A percentile compares a stretch with the other conserved stretches of the same genome.
Conservation (phyloP, 2,329 filamentous ascomycete species). For the Aspergillus sp. region DNA sequence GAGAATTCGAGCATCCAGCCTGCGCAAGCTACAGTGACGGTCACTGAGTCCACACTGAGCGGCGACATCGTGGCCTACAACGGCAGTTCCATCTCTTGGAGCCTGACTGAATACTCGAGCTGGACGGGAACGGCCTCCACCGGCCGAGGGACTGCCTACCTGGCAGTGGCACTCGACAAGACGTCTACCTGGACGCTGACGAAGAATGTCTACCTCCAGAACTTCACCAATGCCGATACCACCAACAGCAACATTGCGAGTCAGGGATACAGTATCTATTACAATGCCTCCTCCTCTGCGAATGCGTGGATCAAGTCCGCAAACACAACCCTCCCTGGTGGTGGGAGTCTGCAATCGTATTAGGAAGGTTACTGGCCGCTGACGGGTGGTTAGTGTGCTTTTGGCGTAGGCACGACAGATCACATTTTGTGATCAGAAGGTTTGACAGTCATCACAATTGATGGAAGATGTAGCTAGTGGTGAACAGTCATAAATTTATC, state of each 20-base stretch:
- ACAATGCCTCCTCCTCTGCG: constrained; percentile 10
- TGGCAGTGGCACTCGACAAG: constrained; percentile 17
- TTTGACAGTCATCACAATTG: not conserved
- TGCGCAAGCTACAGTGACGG: constrained; percentile 27
- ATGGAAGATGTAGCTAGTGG: not conserved
- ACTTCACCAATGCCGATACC: constrained; percentile 17
- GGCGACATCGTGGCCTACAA: constrained; percentile 40
- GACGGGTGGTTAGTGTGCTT: not conserved
- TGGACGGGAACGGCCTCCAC: constrained; percentile 23
- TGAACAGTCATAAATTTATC: not conserved
- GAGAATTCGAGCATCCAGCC: constrained; percentile 31
- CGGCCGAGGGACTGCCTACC: constrained; percentile 11
- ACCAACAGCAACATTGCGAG: constrained; percentile 15
- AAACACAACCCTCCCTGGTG: not conserved
- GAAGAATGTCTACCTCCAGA: constrained; percentile 14
- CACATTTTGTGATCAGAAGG: not conserved
- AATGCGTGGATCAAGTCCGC: constrained; percentile 15
- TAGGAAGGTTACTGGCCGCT: not conserved
- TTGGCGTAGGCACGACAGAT: not conserved
- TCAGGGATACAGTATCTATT: constrained; percentile 17
- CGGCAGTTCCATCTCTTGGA: constrained; percentile 22
- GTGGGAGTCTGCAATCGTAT: not conserved
- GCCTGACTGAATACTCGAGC: constrained; percentile 12
- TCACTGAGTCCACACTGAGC: constrained; percentile 28
- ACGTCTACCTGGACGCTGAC: constrained; percentile 21